phyloP scores from a whole-genome alignment of 2,329 filamentous ascomycete species.

The Beauveria bassiana region DNA sequence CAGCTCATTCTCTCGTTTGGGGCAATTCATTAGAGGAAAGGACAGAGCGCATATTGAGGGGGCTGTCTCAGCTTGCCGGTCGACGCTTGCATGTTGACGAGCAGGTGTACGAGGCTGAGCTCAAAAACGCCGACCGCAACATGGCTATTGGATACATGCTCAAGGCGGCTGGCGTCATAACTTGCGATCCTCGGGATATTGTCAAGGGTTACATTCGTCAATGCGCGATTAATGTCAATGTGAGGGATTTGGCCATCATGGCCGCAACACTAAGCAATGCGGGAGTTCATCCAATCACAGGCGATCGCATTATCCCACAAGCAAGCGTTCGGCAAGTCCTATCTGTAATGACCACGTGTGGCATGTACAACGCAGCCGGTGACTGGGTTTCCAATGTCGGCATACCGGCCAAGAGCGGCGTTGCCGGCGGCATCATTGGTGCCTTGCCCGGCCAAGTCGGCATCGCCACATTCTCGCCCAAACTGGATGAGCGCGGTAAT shows the following conservation, averaged over 20 bases:
- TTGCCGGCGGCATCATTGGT: constrained; percentile 26
- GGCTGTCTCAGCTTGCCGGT: constrained; percentile 27
- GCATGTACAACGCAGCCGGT: constrained; percentile 34
- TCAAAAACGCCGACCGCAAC: constrained; percentile 26
- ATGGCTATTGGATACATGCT: constrained; percentile 33
- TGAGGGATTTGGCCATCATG: constrained; percentile 32
- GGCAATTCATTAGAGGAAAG: constrained; percentile 27
- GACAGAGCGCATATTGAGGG: constrained; percentile 27
- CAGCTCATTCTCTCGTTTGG: constrained; percentile 25
- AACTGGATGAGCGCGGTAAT: constrained; percentile 25
- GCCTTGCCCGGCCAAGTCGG: constrained; percentile 25
- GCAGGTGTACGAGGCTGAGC: constrained; percentile 30
- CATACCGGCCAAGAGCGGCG: constrained; percentile 31
- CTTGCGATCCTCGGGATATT: constrained; percentile 25
- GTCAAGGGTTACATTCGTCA: constrained; percentile 33
- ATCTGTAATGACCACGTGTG: constrained; percentile 34
- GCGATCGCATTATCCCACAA: constrained; percentile 27
- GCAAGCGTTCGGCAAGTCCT: constrained; percentile 30
- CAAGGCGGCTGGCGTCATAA: constrained; percentile 31
- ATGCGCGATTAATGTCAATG: constrained; percentile 34
- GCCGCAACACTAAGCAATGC: constrained; percentile 30
- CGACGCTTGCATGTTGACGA: constrained; percentile 29
- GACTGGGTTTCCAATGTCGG: constrained; percentile 31
- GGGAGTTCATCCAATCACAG: constrained; percentile 26
- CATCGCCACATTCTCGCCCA: constrained; percentile 24